Percentiles rank a stretch among this genome's conserved stretches.
phyloP scores from a whole-genome alignment of 305 asterid genomes.

The Petunia hybrid region DNA sequence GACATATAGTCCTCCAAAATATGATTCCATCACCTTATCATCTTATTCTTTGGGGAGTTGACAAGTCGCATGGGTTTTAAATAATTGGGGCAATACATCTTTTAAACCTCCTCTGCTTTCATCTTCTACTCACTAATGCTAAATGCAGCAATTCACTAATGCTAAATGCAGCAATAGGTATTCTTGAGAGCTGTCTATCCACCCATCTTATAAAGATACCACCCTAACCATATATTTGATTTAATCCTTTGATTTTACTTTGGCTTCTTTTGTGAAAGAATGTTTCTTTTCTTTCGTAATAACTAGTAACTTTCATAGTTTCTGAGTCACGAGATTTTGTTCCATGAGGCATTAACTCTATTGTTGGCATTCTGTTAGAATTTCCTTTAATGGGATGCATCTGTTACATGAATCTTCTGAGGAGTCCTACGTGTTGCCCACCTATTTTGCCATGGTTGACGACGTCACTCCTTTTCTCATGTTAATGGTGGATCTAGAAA shows the following conservation, averaged over 20 bases:
- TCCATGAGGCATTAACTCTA: constrained; percentile 8
- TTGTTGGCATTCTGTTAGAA: constrained; percentile 1
- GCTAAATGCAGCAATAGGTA: background rate
- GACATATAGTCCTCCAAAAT: constrained; percentile 13
- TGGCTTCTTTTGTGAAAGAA: background rate
- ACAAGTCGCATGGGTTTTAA: background rate
- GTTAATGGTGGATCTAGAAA: background rate
- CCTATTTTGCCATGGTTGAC: constrained; percentile 28
- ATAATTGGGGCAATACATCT: constrained; percentile 20
- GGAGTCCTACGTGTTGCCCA: constrained; percentile 4
- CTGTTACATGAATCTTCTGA: background rate
- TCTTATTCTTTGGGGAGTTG: constrained; percentile 24
- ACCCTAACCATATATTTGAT: background rate
- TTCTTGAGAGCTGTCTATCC: constrained; percentile 11
- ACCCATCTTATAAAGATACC: constrained; percentile 21
- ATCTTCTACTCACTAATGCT: too few relatives aligned
- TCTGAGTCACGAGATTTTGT: constrained; percentile 15
- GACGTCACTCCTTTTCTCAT: constrained; percentile 10
- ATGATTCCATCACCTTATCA: constrained; percentile 27
- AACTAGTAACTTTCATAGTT: constrained; percentile 1
- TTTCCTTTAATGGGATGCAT: constrained; percentile 26
- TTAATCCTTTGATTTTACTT: constrained; percentile 10
- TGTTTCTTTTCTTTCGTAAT: constrained; percentile 13
- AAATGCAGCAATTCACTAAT: too few relatives aligned
- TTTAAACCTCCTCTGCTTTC: constrained; percentile 3